A percentile compares a stretch with the other conserved stretches of the same genome.
Evolutionary conservation across 495 filamentous ascomycete genomes (phyloP).

Genomic region (Tuber aestivum): DNA sequence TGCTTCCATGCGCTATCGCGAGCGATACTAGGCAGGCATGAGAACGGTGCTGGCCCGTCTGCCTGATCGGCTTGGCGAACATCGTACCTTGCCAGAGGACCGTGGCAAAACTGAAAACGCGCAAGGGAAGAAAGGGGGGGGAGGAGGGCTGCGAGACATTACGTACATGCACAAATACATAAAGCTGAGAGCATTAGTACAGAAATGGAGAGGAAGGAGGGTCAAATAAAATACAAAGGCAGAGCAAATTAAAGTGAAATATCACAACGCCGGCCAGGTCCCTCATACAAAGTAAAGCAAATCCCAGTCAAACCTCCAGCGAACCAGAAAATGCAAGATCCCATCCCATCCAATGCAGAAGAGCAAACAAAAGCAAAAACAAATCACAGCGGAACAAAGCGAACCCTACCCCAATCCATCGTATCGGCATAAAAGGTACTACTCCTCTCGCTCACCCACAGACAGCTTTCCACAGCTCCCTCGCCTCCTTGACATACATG

Average conservation of each 20-base stretch:
- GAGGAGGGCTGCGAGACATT: neutral
- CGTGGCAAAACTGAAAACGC: neutral
- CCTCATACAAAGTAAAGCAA: slow-evolving; percentile 1
- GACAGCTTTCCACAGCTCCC: slow-evolving; percentile 36
- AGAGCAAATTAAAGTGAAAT: neutral
- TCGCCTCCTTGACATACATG: slow-evolving; percentile 44
- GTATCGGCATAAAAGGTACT: neutral
- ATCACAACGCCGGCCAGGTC: neutral
- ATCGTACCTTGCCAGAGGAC: neutral
- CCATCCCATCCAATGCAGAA: neutral
- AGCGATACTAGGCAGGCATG: neutral
- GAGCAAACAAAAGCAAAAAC: neutral
- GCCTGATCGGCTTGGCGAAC: neutral
- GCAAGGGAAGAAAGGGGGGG: neutral
- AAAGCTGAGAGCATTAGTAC: neutral
- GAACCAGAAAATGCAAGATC: neutral
- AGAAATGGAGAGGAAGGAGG: neutral
- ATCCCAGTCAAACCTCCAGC: neutral
- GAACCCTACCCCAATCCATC: neutral
- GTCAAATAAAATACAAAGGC: neutral
- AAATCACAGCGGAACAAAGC: neutral
- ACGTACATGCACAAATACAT: neutral
- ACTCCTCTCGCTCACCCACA: slow-evolving; percentile 12
- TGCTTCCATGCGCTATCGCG: neutral
- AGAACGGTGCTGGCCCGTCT: neutral